These are phyloP conservation scores for Datura wrightii DNA, from an alignment of 257 asterid species.

Conservation along the genomic window DNA sequence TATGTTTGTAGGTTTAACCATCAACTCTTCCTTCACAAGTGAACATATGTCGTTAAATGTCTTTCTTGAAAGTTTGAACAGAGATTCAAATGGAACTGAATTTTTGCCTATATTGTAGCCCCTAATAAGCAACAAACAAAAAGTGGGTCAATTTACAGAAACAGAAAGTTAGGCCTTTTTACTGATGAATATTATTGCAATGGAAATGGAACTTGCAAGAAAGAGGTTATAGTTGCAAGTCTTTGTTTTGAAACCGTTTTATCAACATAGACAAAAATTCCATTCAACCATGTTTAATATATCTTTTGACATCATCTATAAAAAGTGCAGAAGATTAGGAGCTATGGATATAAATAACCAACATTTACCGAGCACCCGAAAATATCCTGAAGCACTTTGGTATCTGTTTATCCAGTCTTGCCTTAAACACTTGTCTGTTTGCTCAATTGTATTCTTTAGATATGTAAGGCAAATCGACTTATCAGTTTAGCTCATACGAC, in stretches of 20 bases:
- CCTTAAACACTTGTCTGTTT: not conserved
- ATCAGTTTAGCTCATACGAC: not conserved
- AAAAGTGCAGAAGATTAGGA: not conserved
- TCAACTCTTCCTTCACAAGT: constrained; percentile 37
- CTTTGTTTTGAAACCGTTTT: not conserved
- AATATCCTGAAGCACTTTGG: not conserved
- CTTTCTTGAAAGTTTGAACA: constrained; percentile 42
- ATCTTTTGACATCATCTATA: not conserved
- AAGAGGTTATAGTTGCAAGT: not conserved
- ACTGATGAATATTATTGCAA: constrained; percentile 15
- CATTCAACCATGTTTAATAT: not conserved
- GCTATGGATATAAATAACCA: not conserved
- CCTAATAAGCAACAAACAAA: constrained; percentile 31
- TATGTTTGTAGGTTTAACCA: not conserved
- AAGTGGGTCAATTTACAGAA: not conserved
- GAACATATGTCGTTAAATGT: constrained; percentile 43
- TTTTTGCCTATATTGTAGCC: not conserved
- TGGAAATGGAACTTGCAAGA: constrained; percentile 21
- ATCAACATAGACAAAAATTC: not conserved
- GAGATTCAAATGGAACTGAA: constrained; percentile 35
- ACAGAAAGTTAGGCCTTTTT: not conserved
- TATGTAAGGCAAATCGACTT: not conserved
- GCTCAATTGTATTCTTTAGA: not conserved
- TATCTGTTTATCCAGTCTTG: not conserved
- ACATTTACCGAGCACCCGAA: not conserved